Conservation (phyloP, 345 rosid genomes). For the Kandelia obovata region DNA sequence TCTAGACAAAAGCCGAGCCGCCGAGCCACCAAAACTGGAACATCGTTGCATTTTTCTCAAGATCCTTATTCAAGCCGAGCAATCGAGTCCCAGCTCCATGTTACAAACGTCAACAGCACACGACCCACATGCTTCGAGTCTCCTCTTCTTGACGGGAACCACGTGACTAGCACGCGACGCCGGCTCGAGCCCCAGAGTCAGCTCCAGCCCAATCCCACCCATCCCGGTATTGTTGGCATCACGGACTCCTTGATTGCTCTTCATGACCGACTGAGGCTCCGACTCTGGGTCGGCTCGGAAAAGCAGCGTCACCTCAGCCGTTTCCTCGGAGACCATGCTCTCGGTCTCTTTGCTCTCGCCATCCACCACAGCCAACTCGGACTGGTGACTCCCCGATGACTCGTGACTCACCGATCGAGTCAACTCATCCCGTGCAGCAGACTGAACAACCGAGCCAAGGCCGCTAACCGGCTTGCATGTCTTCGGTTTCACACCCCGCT, state of each 20-base stretch:
- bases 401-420: constrained; percentile 74
- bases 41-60: neutral
- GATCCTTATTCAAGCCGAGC: neutral
- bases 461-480: constrained; percentile 13
- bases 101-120: constrained; percentile 44
- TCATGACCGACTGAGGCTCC: neutral
- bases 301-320: constrained; percentile 35
- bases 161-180: constrained; percentile 44
- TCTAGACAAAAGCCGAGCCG: constrained; percentile 4
- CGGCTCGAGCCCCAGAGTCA: constrained; percentile 63
- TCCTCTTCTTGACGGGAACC: constrained; percentile 75
- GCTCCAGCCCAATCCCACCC: constrained; percentile 44
- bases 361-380: constrained; percentile 58
- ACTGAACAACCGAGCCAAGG: neutral
- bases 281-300: constrained; percentile 34
- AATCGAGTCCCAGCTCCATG: constrained; percentile 58
- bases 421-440: constrained; percentile 26
- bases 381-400: constrained; percentile 85
- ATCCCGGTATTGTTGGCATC: neutral
- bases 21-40: constrained; percentile 28
- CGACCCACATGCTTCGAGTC: constrained; percentile 31
- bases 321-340: constrained; percentile 67
- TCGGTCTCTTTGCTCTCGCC: constrained; percentile 61
- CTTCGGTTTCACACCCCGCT: constrained; percentile 38
- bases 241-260: constrained; percentile 8